Evolutionary conservation across 2,329 filamentous ascomycete species (phyloP).

Genomic region (Stagonosporopsis rhizophila): DNA sequence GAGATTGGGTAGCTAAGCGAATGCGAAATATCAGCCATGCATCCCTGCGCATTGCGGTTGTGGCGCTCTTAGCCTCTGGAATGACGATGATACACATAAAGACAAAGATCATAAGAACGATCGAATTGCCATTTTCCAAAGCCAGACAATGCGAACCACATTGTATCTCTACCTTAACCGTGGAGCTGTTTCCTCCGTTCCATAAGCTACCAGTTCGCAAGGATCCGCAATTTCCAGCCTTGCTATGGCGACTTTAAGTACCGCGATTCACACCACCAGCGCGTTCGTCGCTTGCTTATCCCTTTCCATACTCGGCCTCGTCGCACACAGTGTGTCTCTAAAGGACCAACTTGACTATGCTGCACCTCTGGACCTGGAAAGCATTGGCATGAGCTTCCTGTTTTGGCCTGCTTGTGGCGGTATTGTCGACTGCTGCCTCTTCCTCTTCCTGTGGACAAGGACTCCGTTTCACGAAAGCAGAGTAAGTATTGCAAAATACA

Average conservation of each 20-base stretch:
- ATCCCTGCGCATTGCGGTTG: neutral
- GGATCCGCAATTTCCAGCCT: neutral
- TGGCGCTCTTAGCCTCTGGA: slow-evolving; percentile 7
- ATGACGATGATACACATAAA: neutral
- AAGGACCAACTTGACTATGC: neutral
- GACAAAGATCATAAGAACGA: neutral
- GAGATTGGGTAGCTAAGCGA: neutral
- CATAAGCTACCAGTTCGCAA: neutral
- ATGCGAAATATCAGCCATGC: neutral
- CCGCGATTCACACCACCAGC: slow-evolving; percentile 1
- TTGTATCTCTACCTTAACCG: neutral
- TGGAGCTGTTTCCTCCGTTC: neutral
- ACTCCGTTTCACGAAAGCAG: neutral
- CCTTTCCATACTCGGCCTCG: neutral
- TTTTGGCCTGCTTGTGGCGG: slow-evolving; percentile 26
- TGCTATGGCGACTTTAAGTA: neutral
- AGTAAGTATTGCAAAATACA: neutral
- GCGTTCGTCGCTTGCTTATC: neutral
- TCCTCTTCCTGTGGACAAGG: slow-evolving; percentile 10
- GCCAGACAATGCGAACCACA: neutral
- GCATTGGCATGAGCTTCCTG: slow-evolving; percentile 13
- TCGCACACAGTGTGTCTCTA: neutral
- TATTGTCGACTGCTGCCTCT: slow-evolving; percentile 20
- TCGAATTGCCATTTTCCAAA: neutral
- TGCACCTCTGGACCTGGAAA: neutral